A percentile compares a stretch with the other conserved stretches of the same genome.
Evolutionary conservation across 371 early-diverging fungal species (phyloP).

Genomic region (Rhizopus stolonifer): DNA sequence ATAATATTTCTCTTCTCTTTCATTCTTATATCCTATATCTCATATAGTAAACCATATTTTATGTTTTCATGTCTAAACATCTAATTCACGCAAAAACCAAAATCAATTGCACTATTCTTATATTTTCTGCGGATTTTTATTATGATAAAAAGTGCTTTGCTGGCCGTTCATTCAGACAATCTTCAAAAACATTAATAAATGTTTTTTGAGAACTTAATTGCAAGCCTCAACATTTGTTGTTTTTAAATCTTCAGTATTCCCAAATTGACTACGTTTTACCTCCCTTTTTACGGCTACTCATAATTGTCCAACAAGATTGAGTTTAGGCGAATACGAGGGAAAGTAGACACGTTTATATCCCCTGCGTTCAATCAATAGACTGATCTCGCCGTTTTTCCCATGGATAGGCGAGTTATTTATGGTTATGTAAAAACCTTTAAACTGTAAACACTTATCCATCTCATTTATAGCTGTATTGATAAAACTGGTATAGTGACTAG

Average conservation of each 20-base stretch:
- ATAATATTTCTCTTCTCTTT: constrained; percentile 4
- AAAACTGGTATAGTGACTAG: neutral
- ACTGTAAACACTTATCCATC: neutral
- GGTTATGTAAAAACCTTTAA: neutral
- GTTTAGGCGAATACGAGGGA: constrained; percentile 16
- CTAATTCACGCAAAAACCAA: constrained; percentile 12
- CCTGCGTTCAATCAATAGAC: constrained; percentile 4
- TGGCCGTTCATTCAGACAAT: constrained; percentile 10
- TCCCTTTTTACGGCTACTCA: constrained; percentile 12
- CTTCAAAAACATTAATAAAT: constrained; percentile 11
- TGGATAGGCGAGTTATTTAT: constrained; percentile 1
- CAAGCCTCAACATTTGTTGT: constrained; percentile 10
- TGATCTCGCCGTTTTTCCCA: constrained; percentile 9
- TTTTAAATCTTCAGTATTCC: constrained; percentile 2
- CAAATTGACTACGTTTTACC: constrained; percentile 1
- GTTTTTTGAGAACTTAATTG: constrained; percentile 8
- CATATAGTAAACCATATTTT: constrained; percentile 10
- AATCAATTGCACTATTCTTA: constrained; percentile 10
- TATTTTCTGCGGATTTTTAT: constrained; percentile 8
- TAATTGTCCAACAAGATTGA: constrained; percentile 16
- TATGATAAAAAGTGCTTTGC: constrained; percentile 7
- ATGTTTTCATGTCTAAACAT: constrained; percentile 10
- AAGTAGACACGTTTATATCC: constrained; percentile 11
- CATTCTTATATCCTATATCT: constrained; percentile 8
- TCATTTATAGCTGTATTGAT: neutral